phyloP scores from a whole-genome alignment of 2,329 filamentous ascomycete species.

The Malbranchea cinnamomea region DNA sequence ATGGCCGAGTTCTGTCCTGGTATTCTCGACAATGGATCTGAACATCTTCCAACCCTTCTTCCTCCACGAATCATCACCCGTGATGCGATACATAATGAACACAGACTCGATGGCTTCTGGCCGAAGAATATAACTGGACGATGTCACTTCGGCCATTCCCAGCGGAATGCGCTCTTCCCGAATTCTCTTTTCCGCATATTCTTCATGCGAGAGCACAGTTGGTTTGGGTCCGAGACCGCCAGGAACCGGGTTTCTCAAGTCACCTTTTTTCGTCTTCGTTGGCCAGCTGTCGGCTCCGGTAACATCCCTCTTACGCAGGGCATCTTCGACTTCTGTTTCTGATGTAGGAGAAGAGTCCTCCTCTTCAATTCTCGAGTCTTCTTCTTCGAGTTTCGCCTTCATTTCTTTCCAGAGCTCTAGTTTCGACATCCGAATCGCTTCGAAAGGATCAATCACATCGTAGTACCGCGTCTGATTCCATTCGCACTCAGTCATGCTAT shows the following conservation, averaged over 20 bases:
- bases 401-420: conserved; percentile 7
- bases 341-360: conserved; percentile 12
- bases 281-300: conserved; percentile 1
- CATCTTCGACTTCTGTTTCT: conserved; percentile 22
- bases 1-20: conserved; percentile 51
- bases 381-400: conserved; percentile 23
- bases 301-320: conserved; percentile 11
- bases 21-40: conserved; percentile 50
- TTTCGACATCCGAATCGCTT: conserved; percentile 5
- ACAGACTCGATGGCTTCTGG: conserved; percentile 80
- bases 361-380: conserved; percentile 14
- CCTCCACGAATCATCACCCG: conserved; percentile 58
- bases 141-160: conserved; percentile 26
- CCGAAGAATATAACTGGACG: conserved; percentile 29
- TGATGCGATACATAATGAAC: conserved; percentile 84
- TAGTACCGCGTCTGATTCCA: conserved; percentile 11
- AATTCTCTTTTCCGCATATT: conserved; percentile 25
- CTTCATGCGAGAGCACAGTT: conserved; percentile 22
- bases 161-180: conserved; percentile 28
- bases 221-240: conserved; percentile 10
- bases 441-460: conserved; percentile 8
- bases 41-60: conserved; percentile 85
- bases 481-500: conserved; percentile 6
- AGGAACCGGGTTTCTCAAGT: conserved; percentile 3
- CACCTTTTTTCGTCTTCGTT: conserved; percentile 1